Conservation (phyloP, 306 rosid species). For the Myrica gale region DNA sequence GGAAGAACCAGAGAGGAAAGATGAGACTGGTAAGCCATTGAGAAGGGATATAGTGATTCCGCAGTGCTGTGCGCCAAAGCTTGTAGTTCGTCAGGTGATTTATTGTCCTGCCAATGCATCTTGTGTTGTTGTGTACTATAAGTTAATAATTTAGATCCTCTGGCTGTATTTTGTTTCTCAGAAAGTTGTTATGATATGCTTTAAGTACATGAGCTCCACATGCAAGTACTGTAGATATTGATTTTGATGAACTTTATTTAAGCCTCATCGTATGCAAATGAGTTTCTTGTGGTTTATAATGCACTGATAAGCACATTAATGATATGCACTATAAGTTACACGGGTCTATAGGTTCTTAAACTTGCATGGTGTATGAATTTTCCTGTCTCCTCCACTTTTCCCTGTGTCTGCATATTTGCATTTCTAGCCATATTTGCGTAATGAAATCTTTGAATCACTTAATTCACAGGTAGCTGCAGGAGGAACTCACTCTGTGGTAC, state of each 20-base stretch:
- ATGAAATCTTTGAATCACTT: constrained; percentile 14
- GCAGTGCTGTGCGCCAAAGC: constrained; percentile 91
- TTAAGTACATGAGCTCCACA: not conserved
- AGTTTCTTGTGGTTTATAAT: not conserved
- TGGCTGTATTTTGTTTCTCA: constrained; percentile 18
- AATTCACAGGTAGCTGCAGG: constrained; percentile 90
- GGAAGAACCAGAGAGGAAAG: constrained; percentile 95
- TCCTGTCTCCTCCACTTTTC: constrained; percentile 1
- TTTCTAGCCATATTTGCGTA: constrained; percentile 14
- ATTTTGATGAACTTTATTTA: not conserved
- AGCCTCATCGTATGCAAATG: not conserved
- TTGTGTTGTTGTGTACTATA: not conserved
- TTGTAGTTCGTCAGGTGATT: constrained; percentile 77
- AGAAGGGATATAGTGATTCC: constrained; percentile 93
- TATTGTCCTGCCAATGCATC: not conserved
- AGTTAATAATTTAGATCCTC: not conserved
- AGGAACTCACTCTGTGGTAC: constrained; percentile 98
- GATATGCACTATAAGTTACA: not conserved
- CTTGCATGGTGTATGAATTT: not conserved
- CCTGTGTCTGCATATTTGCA: not conserved
- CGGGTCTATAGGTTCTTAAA: not conserved
- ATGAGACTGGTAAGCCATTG: constrained; percentile 68
- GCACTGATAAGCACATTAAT: not conserved
- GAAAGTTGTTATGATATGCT: not conserved
- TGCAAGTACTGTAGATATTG: not conserved